Evolutionary conservation across 139 green algal genomes (phyloP).

Genomic region (Coccomyxa sp.): DNA sequence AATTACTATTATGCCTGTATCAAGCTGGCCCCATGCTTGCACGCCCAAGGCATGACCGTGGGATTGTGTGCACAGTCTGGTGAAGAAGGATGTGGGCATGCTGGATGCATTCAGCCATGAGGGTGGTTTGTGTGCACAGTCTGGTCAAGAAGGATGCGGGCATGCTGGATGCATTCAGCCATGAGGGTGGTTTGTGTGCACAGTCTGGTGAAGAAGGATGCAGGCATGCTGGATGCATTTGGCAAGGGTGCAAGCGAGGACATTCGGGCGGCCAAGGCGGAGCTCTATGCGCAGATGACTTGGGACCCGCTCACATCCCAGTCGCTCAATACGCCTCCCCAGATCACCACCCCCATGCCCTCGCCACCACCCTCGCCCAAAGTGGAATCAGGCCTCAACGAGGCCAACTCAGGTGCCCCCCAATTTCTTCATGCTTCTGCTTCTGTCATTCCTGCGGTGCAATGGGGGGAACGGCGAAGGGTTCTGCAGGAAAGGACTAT

Average conservation of each 20-base stretch:
- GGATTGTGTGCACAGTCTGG: too few relatives aligned
- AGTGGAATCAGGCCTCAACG: background rate
- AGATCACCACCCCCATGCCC: conserved; percentile 23
- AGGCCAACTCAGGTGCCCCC: background rate
- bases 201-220: conserved; percentile 90
- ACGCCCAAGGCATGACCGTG: too few relatives aligned
- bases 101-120: too few relatives aligned
- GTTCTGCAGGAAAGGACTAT: too few relatives aligned
- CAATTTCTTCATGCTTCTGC: too few relatives aligned
- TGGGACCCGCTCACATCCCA: conserved; percentile 46
- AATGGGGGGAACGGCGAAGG: too few relatives aligned
- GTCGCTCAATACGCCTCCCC: conserved; percentile 18
- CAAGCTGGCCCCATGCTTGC: too few relatives aligned
- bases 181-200: background rate
- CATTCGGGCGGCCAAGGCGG: conserved; percentile 68
- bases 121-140: conserved; percentile 6
- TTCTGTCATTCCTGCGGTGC: too few relatives aligned
- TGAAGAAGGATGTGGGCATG: too few relatives aligned
- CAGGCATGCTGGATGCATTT: conserved; percentile 88
- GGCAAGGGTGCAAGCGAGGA: conserved; percentile 79
- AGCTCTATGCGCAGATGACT: conserved; percentile 74
- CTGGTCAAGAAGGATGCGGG: conserved; percentile 91
- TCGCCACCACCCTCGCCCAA: conserved; percentile 51
- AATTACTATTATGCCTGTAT: too few relatives aligned
- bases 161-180: conserved; percentile 84